Evolutionary conservation across 1,284 basidiomycete genomes (phyloP), one percentile per base, ranked within the genome.

Genomic region (Trametes sp.): DNA sequence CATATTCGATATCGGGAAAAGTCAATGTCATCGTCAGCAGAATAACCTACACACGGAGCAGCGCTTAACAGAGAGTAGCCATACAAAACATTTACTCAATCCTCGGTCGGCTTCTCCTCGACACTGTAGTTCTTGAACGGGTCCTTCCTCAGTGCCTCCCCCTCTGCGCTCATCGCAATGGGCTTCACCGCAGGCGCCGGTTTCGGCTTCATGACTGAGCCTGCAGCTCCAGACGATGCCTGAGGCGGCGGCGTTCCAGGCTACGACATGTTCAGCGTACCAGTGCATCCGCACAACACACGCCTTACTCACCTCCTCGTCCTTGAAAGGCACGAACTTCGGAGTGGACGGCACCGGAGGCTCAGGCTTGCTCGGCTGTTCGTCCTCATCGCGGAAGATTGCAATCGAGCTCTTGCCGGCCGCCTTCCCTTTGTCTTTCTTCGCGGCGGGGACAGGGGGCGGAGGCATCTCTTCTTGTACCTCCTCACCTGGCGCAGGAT

Each of bases 131-230:
- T 93, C 80, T 91, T 93, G 74, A 93, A 77, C 2, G 91, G 91
- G 73, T 92, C 88, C 70, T 85, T 90, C 62, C 89, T 80, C 62
- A 93, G 74, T 2, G 89, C 90, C 72, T 93, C 90, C 16, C 88
- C 88, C 73, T 92, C 89, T 0, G 81, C 74, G 31, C 74, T 71
- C 45, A 78, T 75, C 9, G 78, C 79, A 53, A 76, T 81, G 26
- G 77, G 72, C 57, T 80, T 66, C 14, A 62, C 66, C 1, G 63
- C 36, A 19, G 61, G 63, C 9, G 61, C 48, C 1, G 69, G 80
- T 74, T 82, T 85, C 35, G 80, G 78, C 70, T 87, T 90, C 84
- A 90, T 89, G n/a, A 87, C 80, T 19, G 86, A 81, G 42, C 82
- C 82, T 23, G 81, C 78, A 42, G 63, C 62, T 14, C 74, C 55